These are phyloP conservation scores for Cordia subcordata DNA, from an alignment of 257 asterid species.

Conservation along the genomic window DNA sequence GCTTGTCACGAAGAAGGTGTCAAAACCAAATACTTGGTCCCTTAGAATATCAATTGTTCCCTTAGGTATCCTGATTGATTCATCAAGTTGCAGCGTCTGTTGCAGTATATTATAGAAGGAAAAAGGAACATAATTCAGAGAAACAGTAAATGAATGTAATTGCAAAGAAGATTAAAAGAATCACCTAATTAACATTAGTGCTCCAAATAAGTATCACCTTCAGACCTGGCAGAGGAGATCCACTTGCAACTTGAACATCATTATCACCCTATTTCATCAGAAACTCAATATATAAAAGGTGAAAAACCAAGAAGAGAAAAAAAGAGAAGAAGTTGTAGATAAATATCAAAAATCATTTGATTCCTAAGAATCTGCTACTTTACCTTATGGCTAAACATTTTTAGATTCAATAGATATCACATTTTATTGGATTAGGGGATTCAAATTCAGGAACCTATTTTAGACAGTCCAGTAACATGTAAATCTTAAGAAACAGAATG, in stretches of 20 bases:
- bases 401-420: too few relatives aligned
- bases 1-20: conserved; percentile 89
- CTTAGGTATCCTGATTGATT: conserved; percentile 72
- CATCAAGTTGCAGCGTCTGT: conserved; percentile 69
- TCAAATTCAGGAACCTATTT: too few relatives aligned
- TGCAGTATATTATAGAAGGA: conserved; percentile 20
- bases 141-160: conserved; percentile 10
- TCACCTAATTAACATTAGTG: conserved; percentile 9
- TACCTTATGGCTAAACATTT: not conserved
- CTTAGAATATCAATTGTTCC: conserved; percentile 78
- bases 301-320: not conserved
- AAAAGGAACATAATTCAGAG: conserved; percentile 5
- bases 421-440: too few relatives aligned
- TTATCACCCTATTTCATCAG: conserved; percentile 41
- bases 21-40: conserved; percentile 94
- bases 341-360: not conserved
- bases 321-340: not conserved
- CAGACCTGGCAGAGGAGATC: conserved; percentile 96
- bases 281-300: conserved; percentile 4
- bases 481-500: too few relatives aligned
- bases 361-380: not conserved
- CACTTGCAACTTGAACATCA: conserved; percentile 60
- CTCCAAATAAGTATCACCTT: conserved; percentile 62
- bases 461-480: too few relatives aligned
- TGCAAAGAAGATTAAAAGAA: conserved; percentile 3